Percentiles rank a stretch among this genome's conserved stretches.
These are phyloP conservation scores for Brassica cretica DNA, from an alignment of 345 rosid species.

Conservation along the genomic window DNA sequence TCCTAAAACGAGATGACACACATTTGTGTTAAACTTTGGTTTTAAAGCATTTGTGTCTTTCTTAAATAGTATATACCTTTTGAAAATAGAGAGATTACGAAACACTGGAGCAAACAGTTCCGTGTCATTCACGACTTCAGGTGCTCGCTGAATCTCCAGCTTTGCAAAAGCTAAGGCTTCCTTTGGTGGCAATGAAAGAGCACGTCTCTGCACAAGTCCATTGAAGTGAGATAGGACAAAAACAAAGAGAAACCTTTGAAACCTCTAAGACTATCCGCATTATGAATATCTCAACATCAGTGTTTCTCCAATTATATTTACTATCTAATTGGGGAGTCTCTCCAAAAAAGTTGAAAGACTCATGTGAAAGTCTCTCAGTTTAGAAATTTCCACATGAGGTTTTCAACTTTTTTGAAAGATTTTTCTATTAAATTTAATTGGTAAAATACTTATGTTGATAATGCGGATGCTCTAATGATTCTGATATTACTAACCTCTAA, in stretches of 20 bases:
- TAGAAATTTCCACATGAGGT: not conserved
- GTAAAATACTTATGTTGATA: not conserved
- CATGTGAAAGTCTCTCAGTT: not conserved
- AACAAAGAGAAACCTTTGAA: not conserved
- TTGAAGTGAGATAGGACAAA: not conserved
- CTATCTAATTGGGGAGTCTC: not conserved
- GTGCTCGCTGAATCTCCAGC: conserved; percentile 57
- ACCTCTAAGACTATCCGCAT: not conserved
- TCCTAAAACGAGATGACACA: conserved; percentile 44
- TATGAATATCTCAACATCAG: not conserved
- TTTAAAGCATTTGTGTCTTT: not conserved
- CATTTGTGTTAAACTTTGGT: not conserved
- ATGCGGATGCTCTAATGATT: not conserved
- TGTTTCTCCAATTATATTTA: no score
- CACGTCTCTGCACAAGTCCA: conserved; percentile 46
- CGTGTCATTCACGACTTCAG: conserved; percentile 47
- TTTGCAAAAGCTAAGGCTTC: conserved; percentile 72
- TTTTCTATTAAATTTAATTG: not conserved
- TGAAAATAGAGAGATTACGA: conserved; percentile 64
- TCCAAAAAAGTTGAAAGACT: not conserved
- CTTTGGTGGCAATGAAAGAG: conserved; percentile 58
- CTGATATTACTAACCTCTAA: conserved; percentile 46
- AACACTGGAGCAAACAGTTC: conserved; percentile 61
- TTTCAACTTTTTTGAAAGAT: not conserved
- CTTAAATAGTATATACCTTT: conserved; percentile 44